Conservation (phyloP, 2,329 filamentous ascomycete genomes). For the Phyllosticta citriasiana region DNA sequence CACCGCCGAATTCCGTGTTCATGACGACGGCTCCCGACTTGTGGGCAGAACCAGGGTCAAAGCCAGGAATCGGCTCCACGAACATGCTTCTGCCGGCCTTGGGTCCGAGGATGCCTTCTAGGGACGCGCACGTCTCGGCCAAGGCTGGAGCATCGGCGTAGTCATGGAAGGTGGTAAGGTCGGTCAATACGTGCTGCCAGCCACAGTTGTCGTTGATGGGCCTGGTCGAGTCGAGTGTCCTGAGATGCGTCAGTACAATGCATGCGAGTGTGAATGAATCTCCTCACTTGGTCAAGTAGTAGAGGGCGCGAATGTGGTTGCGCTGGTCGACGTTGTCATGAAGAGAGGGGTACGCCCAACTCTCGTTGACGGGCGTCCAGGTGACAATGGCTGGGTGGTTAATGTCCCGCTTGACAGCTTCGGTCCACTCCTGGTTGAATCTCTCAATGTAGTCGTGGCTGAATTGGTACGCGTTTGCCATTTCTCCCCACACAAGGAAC, state of each 20-base stretch:
- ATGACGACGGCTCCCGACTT: constrained; percentile 48
- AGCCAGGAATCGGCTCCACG: constrained; percentile 33
- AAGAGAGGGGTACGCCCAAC: constrained; percentile 54
- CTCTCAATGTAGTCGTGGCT: constrained; percentile 47
- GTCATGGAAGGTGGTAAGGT: constrained; percentile 59
- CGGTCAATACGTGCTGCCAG: constrained; percentile 57
- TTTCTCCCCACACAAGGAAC: constrained; percentile 55
- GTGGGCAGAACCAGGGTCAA: constrained; percentile 44
- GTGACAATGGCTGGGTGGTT: constrained; percentile 55
- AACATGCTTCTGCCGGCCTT: constrained; percentile 49
- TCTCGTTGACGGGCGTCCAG: constrained; percentile 58
- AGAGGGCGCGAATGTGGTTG: constrained; percentile 54
- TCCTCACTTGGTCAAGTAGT: constrained; percentile 52
- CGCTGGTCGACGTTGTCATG: constrained; percentile 48
- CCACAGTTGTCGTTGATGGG: constrained; percentile 64
- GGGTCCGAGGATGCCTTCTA: constrained; percentile 44
- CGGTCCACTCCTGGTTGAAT: constrained; percentile 56
- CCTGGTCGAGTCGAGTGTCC: constrained; percentile 50
- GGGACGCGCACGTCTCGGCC: constrained; percentile 42
- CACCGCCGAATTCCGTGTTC: constrained; percentile 58
- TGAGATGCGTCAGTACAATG: constrained; percentile 10
- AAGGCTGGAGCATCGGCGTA: constrained; percentile 51
- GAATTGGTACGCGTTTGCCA: constrained; percentile 56
- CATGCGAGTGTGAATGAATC: not conserved
- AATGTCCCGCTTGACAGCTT: constrained; percentile 52